Base-by-base conservation (phyloP, 2,329 filamentous ascomycete species). In the Pseudogymnoascus sp. region DNA sequence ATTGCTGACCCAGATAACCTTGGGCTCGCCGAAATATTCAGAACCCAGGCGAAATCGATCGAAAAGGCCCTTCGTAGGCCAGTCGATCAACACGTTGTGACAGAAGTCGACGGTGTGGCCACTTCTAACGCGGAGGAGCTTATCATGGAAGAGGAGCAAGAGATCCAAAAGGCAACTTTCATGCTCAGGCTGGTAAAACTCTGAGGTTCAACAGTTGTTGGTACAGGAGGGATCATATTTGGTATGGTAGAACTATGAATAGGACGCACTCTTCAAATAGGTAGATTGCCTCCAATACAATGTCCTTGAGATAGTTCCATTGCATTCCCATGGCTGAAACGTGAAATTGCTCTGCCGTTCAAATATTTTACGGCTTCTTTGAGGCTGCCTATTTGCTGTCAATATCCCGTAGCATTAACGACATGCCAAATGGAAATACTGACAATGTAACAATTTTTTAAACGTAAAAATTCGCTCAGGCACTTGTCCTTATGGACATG, bases 401-500 rank as follows among this genome's bases (percentile, higher is more conserved):
- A 67, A 65, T 47, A 65, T 58, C 60, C 13, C 11, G 29, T 17
- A 40, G 29, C 17, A 62, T 47, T 5, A 26, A 21, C 6, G 26
- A n/a, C 9, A 29, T 54, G n/a, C 50, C 41, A 35, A n/a, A 24
- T 35, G 26, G 54, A 24, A 15, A 6, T 33, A 66, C 82, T 69
- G 79, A 96, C 92, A 70, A 95, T 70, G 71, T 91, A 96, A 72
- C 93, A 97, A 67, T 96, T 81, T 73, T 96, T 96, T 58, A 97
- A 74, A 66, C 78, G 85, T 74, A 94, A 78, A 68, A 99, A 97
- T 71, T 97, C 92, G 62, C 84, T 85, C 4, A 81, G 80, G 71
- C 94, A 99, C 79, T 94, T 94, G 71, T 97, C 90, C 72, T 96
- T 96, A 68, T 92, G 84, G 2, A 96, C 84, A 3, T 91, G 84